Evolutionary conservation across 2,329 filamentous ascomycete species (phyloP), one percentile per base, ranked within the genome.

Genomic region (Periglandula ipomoeae): DNA sequence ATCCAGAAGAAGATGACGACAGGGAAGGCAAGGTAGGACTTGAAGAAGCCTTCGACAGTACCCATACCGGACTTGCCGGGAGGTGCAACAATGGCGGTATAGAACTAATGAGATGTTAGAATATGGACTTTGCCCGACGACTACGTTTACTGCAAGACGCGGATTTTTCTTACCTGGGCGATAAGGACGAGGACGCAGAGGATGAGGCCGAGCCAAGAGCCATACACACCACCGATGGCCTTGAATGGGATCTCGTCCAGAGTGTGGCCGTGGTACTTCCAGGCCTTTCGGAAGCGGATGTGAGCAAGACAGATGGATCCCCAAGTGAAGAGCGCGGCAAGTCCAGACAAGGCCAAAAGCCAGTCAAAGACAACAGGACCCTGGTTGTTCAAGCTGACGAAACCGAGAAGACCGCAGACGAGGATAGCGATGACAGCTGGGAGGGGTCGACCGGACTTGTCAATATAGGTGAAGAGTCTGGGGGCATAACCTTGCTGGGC

Each of bases 211-310:
- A 85, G 46, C 61, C 71, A 85, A 2, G 81, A 85, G 44, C 84
- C 84, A 15, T 66, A 69, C 10, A 85, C 69, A 55, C 84, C 84
- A 48, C 75, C 73, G 48, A 74, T 68, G 13, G 81, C 78, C 43
- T 66, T 63, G 69, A 83, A 87, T 1, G 82, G 78, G 13, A 87
- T 74, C 64, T 86, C 82, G 45, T 84, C 79, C 5, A 84, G 62
- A 9, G 70, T 74, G 62, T 78, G 80, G 34, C 81, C 81, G 52
- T 83, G 74, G 24, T 67, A 62, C 40, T 62, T 65, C 81, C 80
- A 84, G 2, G 79, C 81, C 22, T 60, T 59, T 41, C 81, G 78
- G 73, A 83, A 84, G 43, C 81, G 79, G 59, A 84, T 81, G 60
- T 84, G 81, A 3, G 77, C 74, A 17, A 81, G 59, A 61, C 78